phyloP scores from a whole-genome alignment of 345 rosid genomes.

The Gossypium ekmanianum region DNA sequence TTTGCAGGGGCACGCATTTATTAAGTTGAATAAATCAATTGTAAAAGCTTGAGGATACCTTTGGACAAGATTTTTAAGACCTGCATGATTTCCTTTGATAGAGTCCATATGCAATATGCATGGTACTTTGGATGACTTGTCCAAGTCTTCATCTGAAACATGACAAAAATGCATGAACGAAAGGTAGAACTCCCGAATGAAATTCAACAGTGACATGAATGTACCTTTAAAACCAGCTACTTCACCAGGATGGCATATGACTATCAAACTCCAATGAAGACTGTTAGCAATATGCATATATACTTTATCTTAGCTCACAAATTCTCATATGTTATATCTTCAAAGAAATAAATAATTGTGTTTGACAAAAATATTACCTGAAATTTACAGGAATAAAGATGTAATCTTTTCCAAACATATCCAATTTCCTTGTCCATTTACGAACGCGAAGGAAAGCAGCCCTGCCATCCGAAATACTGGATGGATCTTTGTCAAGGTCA shows the following conservation, averaged over 20 bases:
- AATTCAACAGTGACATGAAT: slow-evolving; percentile 17
- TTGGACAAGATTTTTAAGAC: slow-evolving; percentile 88
- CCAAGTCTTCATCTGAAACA: slow-evolving; percentile 53
- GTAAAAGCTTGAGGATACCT: slow-evolving; percentile 50
- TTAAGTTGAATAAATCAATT: background rate
- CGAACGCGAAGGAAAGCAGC: slow-evolving; percentile 95
- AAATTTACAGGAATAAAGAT: slow-evolving; percentile 92
- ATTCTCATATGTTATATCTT: slow-evolving; percentile 11
- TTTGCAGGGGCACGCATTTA: background rate
- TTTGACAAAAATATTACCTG: slow-evolving; percentile 47
- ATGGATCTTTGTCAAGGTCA: slow-evolving; percentile 95
- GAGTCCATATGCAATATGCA: slow-evolving; percentile 98
- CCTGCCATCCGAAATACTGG: slow-evolving; percentile 89
- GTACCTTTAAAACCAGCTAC: slow-evolving; percentile 63
- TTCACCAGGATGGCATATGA: slow-evolving; percentile 91
- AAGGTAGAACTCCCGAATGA: slow-evolving; percentile 8
- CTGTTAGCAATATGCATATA: slow-evolving; percentile 39
- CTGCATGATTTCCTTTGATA: slow-evolving; percentile 91
- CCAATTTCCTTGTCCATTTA: slow-evolving; percentile 97
- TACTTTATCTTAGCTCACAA: slow-evolving; percentile 18
- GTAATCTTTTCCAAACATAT: slow-evolving; percentile 87
- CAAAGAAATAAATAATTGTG: background rate
- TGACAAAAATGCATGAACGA: slow-evolving; percentile 16
- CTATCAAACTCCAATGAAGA: slow-evolving; percentile 97
- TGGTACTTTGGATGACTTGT: slow-evolving; percentile 53